These are phyloP conservation scores for Arthrobotrys megalospora DNA, from an alignment of 2,329 filamentous ascomycete species.

Conservation along the genomic window DNA sequence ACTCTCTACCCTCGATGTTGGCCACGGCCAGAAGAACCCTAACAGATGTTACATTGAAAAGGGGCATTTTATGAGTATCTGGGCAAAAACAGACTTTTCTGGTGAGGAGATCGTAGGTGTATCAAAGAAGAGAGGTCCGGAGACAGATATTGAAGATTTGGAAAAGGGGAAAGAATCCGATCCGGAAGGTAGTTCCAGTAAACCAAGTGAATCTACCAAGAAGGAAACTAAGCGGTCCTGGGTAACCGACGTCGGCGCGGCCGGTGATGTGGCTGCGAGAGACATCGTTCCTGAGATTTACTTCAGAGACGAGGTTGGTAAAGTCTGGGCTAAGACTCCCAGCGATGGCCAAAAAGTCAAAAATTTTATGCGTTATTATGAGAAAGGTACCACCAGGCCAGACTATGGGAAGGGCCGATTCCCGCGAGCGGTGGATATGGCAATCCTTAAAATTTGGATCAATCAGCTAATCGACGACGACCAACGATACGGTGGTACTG, in stretches of 20 bases:
- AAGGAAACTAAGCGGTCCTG: neutral
- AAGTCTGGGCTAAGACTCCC: neutral
- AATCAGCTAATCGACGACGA: neutral
- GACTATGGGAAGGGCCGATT: conserved; percentile 14
- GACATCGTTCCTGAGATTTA: neutral
- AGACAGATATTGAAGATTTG: neutral
- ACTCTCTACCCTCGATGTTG: neutral
- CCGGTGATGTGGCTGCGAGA: neutral
- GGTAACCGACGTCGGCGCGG: neutral
- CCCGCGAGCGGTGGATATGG: conserved; percentile 3
- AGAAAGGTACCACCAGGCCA: conserved; percentile 11
- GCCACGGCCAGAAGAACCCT: neutral
- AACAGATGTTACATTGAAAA: conserved; percentile 24
- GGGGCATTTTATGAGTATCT: conserved; percentile 18
- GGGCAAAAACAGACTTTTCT: neutral
- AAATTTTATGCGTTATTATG: conserved; percentile 23
- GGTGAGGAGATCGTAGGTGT: neutral
- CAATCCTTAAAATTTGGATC: neutral
- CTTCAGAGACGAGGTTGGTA: conserved; percentile 17
- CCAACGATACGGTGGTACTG: neutral
- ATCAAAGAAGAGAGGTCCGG: neutral
- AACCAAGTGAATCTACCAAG: neutral
- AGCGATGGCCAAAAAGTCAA: conserved; percentile 3
- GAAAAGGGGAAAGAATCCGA: neutral
- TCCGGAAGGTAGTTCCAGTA: neutral